A percentile compares a stretch with the other conserved stretches of the same genome.
phyloP scores from a whole-genome alignment of 2,329 filamentous ascomycete genomes.

The Gnomoniopsis sp. region DNA sequence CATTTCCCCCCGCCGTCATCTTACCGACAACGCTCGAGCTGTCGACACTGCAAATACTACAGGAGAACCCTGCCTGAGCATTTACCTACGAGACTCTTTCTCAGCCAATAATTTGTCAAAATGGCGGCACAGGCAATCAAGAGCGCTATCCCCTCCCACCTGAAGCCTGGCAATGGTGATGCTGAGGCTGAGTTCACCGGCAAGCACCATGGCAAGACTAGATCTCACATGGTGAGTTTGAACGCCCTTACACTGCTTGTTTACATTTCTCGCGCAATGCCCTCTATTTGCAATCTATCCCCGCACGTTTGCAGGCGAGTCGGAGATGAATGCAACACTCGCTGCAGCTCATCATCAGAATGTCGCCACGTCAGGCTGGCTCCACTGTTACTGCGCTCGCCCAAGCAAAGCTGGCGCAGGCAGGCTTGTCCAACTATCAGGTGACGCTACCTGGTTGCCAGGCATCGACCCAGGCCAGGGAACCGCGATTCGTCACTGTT shows the following conservation, averaged over 20 bases:
- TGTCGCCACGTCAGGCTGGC: not conserved
- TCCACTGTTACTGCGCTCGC: not conserved
- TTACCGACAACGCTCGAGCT: constrained; percentile 7
- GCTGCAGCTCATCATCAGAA: not conserved
- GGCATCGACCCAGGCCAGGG: not conserved
- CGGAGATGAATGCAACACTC: not conserved
- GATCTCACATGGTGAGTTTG: constrained; percentile 76
- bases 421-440: not conserved
- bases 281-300: not conserved
- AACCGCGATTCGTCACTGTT: not conserved
- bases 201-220: constrained; percentile 80
- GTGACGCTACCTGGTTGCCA: not conserved
- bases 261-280: not conserved
- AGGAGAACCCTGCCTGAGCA: not conserved
- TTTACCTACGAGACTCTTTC: not conserved
- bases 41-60: not conserved
- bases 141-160: constrained; percentile 77
- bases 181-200: constrained; percentile 51
- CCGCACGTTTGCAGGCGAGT: not conserved
- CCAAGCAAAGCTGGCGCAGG: not conserved
- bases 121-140: constrained; percentile 68
- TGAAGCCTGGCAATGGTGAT: constrained; percentile 60
- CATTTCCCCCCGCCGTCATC: constrained; percentile 5
- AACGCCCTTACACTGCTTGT: not conserved
- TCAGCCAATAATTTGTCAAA: constrained; percentile 24